Conservation (phyloP, 2,329 filamentous ascomycete species). For the Chaetomiaceae sp. region DNA sequence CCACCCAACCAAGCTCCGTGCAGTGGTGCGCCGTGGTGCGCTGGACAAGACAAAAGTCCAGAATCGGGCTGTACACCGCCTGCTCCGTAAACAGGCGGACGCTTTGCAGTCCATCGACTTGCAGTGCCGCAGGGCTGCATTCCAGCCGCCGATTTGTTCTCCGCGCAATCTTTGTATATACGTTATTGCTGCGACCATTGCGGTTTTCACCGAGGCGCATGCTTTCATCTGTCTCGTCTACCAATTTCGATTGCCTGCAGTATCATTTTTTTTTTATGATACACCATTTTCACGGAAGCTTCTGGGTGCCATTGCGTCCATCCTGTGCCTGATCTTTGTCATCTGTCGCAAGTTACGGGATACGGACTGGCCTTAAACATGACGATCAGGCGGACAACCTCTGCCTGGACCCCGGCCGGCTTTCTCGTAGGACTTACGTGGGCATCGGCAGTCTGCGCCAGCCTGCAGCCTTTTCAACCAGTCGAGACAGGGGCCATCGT, state of each 20-base stretch:
- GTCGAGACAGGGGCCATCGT: constrained; percentile 28
- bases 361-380: constrained; percentile 10
- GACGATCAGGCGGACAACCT: constrained; percentile 2
- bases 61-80: not conserved
- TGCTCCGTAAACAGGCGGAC: not conserved
- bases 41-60: not conserved
- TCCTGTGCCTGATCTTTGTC: too few relatives aligned
- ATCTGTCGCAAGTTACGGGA: too few relatives aligned
- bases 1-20: constrained; percentile 1
- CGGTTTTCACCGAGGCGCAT: not conserved
- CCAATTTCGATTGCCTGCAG: not conserved
- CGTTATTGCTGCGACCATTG: not conserved
- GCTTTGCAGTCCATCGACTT: not conserved
- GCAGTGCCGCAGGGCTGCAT: constrained; percentile 1
- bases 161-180: constrained; percentile 5
- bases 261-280: too few relatives aligned
- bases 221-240: not conserved
- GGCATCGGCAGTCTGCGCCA: constrained; percentile 20
- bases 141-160: not conserved
- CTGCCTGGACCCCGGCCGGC: not conserved
- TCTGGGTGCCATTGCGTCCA: too few relatives aligned
- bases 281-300: too few relatives aligned
- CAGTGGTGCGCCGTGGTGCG: constrained; percentile 1
- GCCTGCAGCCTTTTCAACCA: constrained; percentile 29
- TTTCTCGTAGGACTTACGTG: constrained; percentile 16